Base-by-base conservation (phyloP, 768 basidiomycete genomes). In the Saitozyma sp. region DNA sequence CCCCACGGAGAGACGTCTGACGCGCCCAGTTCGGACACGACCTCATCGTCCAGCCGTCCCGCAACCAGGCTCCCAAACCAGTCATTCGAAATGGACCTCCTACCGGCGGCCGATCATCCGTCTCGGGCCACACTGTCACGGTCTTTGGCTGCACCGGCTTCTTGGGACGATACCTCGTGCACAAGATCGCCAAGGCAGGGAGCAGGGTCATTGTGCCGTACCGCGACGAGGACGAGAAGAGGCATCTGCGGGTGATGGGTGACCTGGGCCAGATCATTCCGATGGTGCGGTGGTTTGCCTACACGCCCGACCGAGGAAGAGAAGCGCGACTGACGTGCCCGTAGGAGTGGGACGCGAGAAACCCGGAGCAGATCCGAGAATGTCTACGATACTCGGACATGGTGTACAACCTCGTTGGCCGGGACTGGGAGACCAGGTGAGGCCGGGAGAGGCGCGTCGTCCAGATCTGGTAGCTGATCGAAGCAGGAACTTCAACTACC, bases 131-230 rank as follows among this genome's bases (percentile, higher is more conserved):
- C 81, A 86, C 88, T 43, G 95, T 89, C 48, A 99, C 96, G 14
- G 94, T 98, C 54, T 98, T 99, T 83, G 96, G 96, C 20, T 90
- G 88, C 77, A 96, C 94, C 4, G 91, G 94, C 6, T 98, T 97
- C 79, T 82, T 99, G 62, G 96, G 95, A 50, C 84, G 93, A 76
- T 98, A 98, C 80, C 83, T 97, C 50, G 91, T 97, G 46, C 86
- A 89, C 40, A 97, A 97, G 83, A 86, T 99, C 91, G 95, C 91
- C 63, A 92, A 91, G 81, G 83, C 86, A 76, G 95, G 95, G 16
- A 92, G 91, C 6, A 92, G 94, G 75, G 93, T 97, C 63, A 85
- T 98, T 75, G 84, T 96, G 54, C 95, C 95, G 8, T 97, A 95
- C 82, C 86, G 96, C 50, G 92, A 97, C 67, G 90, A 92, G 76